Base-by-base conservation (phyloP, 495 filamentous ascomycete genomes). In the Trichoderma parareesei region DNA sequence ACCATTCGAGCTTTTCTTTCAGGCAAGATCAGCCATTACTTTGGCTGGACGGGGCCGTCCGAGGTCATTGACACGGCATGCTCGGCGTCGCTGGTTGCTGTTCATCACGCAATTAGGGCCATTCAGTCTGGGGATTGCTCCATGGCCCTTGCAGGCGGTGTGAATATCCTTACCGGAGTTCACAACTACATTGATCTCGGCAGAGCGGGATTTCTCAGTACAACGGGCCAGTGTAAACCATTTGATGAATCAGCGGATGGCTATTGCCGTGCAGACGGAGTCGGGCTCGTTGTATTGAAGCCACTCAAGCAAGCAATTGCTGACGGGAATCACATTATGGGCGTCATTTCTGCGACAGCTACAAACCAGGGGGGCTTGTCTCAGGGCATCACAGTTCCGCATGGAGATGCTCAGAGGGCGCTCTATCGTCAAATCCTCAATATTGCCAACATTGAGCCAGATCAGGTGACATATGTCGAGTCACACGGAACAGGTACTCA, bases 241-340 rank as follows among this genome's bases (percentile, higher is more conserved):
- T 73, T 72, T 27, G 82, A 85, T 67, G 73, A 75, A 0, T 20
- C 64, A 0, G 87, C 83, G 2, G 75, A 86, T 70, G 87, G 87
- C 2, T 89, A 85, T 71, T 83, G 71, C 0, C 74, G 85, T 7
- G 87, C 73, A 4, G 86, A 90, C 64, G 85, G 77, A 5, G 68
- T 84, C n/a, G 77, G 71, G n/a, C 71, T 76, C 5, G 33, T 87
- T 1, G 72, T 78, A 10, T 49, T 89, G 4, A 89, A 88, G 67
- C 69, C 68, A 8, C 71, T 87, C 0, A 63, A 63, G 5, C 74
- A 81, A 48, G 86, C 78, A 0, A 40, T 79, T 14, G 62, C 63
- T 20, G 74, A 78, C 60, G 70, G 73, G 4, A 73, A 81, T 60
- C 76, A 79, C 2, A 81, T 87, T 35, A 75, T 84, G 27, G 80